Conservation (phyloP, 1,284 basidiomycete species). For the Ustilago sp. region DNA sequence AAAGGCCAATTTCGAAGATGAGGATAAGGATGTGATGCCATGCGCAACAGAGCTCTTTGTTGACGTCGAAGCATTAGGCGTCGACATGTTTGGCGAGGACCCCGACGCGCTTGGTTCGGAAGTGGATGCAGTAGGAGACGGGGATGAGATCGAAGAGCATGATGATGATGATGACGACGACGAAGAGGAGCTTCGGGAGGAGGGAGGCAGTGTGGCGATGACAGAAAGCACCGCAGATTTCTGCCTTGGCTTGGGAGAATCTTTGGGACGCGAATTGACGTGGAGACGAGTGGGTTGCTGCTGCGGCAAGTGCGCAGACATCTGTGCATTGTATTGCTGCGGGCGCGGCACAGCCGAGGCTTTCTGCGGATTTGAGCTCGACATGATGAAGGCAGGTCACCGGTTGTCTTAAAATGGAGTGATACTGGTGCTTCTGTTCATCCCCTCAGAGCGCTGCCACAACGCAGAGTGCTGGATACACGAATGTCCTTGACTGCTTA, state of each 20-base stretch:
- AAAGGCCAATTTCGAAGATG: neutral
- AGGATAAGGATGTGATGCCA: neutral
- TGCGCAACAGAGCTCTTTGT: neutral
- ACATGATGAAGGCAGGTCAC: neutral
- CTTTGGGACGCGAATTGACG: conserved; percentile 11
- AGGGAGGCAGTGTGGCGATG: conserved; percentile 12
- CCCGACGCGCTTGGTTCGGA: neutral
- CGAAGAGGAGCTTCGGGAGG: neutral
- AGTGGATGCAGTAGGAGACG: neutral
- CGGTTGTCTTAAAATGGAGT: no score
- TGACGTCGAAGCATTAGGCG: neutral
- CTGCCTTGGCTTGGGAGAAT: neutral
- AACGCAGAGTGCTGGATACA: no score
- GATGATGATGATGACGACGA: neutral
- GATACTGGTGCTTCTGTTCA: no score
- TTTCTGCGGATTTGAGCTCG: neutral
- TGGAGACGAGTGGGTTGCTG: conserved; percentile 4
- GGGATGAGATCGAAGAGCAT: neutral
- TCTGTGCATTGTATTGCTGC: conserved; percentile 6
- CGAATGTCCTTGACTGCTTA: no score
- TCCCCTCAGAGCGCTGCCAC: no score
- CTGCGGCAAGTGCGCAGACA: conserved; percentile 16
- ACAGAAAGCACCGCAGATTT: conserved; percentile 6
- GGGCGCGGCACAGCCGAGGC: neutral
- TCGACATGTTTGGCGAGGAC: neutral